These are phyloP conservation scores for Kregervanrija pseudodelftensis DNA, from an alignment of 805 yeast species.

Conservation along the genomic window DNA sequence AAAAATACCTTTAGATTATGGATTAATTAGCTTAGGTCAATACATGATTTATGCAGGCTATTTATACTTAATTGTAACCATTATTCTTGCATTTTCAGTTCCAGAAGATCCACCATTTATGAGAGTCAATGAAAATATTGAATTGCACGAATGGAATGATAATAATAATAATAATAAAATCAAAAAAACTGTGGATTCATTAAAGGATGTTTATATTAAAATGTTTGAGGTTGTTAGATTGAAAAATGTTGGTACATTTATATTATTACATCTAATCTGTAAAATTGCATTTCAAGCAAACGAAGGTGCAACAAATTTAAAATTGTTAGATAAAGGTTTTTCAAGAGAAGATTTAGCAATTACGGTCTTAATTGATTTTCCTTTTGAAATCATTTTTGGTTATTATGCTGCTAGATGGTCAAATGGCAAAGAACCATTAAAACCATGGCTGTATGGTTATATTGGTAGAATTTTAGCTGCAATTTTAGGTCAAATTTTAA, in stretches of 20 bases:
- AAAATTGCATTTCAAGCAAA: conserved; percentile 94
- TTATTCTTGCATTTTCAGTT: conserved; percentile 47
- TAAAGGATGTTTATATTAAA: conserved; percentile 43
- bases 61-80: conserved; percentile 60
- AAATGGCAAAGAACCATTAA: conserved; percentile 63
- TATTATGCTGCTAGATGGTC: conserved; percentile 96
- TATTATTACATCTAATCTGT: conserved; percentile 66
- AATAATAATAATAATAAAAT: not conserved
- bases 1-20: conserved; percentile 48
- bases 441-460: conserved; percentile 88
- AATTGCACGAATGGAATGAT: not conserved
- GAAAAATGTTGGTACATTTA: conserved; percentile 66
- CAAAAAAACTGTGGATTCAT: conserved; percentile 9
- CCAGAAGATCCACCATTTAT: conserved; percentile 66
- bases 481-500: conserved; percentile 62
- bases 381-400: conserved; percentile 91
- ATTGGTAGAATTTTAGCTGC: conserved; percentile 78
- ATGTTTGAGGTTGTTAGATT: conserved; percentile 66
- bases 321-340: conserved; percentile 83
- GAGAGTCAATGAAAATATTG: conserved; percentile 3
- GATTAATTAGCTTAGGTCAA: conserved; percentile 63
- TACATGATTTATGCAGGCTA: conserved; percentile 78
- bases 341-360: conserved; percentile 90
- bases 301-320: conserved; percentile 91
- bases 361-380: conserved; percentile 89